These are phyloP conservation scores for Dactylellina drechsleri DNA, from an alignment of 2,329 filamentous ascomycete species.

Conservation along the genomic window DNA sequence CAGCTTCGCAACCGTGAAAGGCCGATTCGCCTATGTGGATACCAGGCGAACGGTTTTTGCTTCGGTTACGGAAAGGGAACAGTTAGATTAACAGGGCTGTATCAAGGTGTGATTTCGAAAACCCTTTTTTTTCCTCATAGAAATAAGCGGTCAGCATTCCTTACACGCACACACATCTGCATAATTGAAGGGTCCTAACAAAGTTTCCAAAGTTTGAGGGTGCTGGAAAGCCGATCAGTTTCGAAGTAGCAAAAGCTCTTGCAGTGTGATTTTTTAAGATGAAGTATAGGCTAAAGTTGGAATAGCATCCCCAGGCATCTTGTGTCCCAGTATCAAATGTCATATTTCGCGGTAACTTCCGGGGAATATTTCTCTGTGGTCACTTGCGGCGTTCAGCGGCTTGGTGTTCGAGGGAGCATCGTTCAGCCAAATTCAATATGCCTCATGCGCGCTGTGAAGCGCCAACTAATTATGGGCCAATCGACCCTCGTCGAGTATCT, in stretches of 20 bases:
- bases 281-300: conserved; percentile 50
- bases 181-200: neutral
- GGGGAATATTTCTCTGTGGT: conserved; percentile 12
- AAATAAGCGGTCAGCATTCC: conserved; percentile 1
- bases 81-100: conserved; percentile 31
- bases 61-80: conserved; percentile 35
- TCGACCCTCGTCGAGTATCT: conserved; percentile 48
- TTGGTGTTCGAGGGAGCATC: conserved; percentile 20
- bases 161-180: neutral
- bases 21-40: conserved; percentile 42
- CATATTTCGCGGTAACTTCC: conserved; percentile 44
- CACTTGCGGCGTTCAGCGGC: conserved; percentile 50
- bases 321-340: conserved; percentile 22
- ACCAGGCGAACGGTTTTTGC: conserved; percentile 29
- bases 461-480: conserved; percentile 44
- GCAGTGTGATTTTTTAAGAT: conserved; percentile 32
- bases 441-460: conserved; percentile 48
- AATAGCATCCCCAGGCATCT: conserved; percentile 10
- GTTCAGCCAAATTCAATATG: conserved; percentile 49
- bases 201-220: conserved; percentile 17
- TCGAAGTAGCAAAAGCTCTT: conserved; percentile 19
- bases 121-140: conserved; percentile 4
- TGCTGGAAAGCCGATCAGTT: conserved; percentile 44
- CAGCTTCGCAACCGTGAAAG: conserved; percentile 34
- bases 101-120: conserved; percentile 43